Base-by-base conservation (phyloP, 176 grass and related monocot genomes). In the Ampelocalamus luodianensis region DNA sequence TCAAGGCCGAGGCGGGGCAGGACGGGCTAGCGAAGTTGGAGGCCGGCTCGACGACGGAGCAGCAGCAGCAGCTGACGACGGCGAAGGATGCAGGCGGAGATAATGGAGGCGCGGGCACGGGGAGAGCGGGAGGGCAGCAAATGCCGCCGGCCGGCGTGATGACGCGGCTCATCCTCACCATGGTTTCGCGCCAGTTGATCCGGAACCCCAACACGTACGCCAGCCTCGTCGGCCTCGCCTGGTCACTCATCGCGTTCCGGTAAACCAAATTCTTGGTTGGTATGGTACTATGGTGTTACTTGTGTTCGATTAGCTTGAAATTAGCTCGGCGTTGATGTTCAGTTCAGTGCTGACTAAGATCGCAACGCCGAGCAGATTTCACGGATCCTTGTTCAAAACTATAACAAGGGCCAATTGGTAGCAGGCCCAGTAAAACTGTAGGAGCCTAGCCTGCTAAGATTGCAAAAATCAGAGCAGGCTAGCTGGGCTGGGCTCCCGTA, bases 181-280 rank as follows among this genome's bases (percentile, higher is more conserved):
- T 93, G 93, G 96, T 99, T 29, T 96, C 90, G 96, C 96, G 96
- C 39, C 79, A 91, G 71, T 86, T 99, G 39, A 94, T 96, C 48
- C 89, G 96, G 45, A 99, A 99, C 65, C 96, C 96, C 26, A 99
- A 99, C 91, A 89, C 96, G 67, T 96, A 94, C 65, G 94, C 96
- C 80, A 96, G 96, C 74, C 63, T 99, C 69, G 73, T 99, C 44
- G 96, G 93, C 54, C 88, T 99, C 54, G 29, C 68, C 3, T 99
- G 96, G 96, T 99, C 96, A 9, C 93, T 99, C 61, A 24, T 96
- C 82, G 88, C 90, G 27, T 99, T 96, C 90, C 49, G 93, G 93
- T 98, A 88, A 83, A 17, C 1, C 5, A 62, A 54, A 0, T 13
- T 83, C 11, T 42, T 71, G 0, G 3, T 63, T 69, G 32, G 32